Evolutionary conservation across 1,284 basidiomycete species (phyloP).

Genomic region (Ustilago loliicola): DNA sequence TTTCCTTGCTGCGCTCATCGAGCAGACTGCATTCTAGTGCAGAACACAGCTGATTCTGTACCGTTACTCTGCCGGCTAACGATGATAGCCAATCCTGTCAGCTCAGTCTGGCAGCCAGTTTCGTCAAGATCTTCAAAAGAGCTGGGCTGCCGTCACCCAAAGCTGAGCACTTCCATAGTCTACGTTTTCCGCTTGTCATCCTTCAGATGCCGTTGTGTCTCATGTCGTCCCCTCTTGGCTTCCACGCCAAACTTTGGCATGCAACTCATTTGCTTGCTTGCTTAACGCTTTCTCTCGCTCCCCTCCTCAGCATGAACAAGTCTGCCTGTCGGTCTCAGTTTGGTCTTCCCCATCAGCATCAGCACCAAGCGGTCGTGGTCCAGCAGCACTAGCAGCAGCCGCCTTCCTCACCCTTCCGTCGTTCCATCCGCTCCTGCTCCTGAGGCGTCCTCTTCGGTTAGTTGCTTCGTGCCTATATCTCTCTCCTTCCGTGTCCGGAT

Average conservation of each 20-base stretch:
- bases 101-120: neutral
- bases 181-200: conserved; percentile 19
- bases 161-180: no score
- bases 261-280: conserved; percentile 7
- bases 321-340: conserved; percentile 11
- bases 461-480: conserved; percentile 12
- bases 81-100: neutral
- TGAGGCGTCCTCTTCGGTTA: conserved; percentile 8
- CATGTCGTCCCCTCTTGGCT: conserved; percentile 31
- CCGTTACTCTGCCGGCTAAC: neutral
- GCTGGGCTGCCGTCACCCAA: no score
- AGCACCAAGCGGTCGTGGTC: neutral
- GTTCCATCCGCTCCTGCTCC: conserved; percentile 5
- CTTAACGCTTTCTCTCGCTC: neutral
- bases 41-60: neutral
- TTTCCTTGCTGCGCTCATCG: conserved; percentile 9
- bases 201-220: conserved; percentile 34
- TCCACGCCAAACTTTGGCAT: conserved; percentile 32
- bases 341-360: neutral
- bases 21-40: neutral
- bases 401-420: neutral
- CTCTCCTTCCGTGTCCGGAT: conserved; percentile 30
- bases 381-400: neutral
- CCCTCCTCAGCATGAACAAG: conserved; percentile 5
- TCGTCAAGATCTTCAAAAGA: neutral